A percentile compares a stretch with the other conserved stretches of the same genome.
phyloP scores from a whole-genome alignment of 2,329 filamentous ascomycete species.

The Ophiostoma ips region DNA sequence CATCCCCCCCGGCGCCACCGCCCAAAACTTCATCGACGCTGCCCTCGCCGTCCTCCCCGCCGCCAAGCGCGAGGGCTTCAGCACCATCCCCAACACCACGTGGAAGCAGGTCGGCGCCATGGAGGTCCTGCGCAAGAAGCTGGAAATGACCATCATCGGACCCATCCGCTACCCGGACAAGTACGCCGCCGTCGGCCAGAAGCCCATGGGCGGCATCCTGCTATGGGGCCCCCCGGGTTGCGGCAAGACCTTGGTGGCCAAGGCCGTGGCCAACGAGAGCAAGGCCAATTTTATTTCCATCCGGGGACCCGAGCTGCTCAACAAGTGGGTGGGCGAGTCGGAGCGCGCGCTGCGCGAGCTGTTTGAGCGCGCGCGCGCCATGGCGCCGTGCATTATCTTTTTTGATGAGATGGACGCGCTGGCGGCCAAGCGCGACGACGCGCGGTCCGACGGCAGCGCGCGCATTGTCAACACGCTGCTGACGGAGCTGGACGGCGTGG shows the following conservation, averaged over 20 bases:
- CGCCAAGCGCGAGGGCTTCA: constrained; percentile 85
- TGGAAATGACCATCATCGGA: constrained; percentile 74
- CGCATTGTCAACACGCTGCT: constrained; percentile 91
- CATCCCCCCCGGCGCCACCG: constrained; percentile 30
- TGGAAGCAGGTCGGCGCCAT: constrained; percentile 90
- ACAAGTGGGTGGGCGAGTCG: constrained; percentile 95
- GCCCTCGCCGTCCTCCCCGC: constrained; percentile 66
- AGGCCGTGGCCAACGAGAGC: constrained; percentile 89
- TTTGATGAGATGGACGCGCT: constrained; percentile 90
- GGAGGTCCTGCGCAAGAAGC: constrained; percentile 60
- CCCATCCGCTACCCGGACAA: constrained; percentile 72
- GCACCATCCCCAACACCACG: constrained; percentile 81
- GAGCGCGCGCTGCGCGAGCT: constrained; percentile 87
- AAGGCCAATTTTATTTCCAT: constrained; percentile 97
- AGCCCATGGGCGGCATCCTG: constrained; percentile 70
- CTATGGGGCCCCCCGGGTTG: constrained; percentile 96
- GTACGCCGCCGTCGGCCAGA: constrained; percentile 66
- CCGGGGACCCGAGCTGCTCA: constrained; percentile 88
- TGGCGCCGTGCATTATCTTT: constrained; percentile 87
- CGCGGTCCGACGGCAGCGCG: constrained; percentile 59
- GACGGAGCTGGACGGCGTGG: constrained; percentile 82
- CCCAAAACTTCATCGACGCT: constrained; percentile 57
- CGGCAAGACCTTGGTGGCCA: constrained; percentile 90
- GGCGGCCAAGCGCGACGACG: constrained; percentile 68
- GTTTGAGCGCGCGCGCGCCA: constrained; percentile 75